A percentile compares a stretch with the other conserved stretches of the same genome.
These are phyloP conservation scores for Gossypium lobatum DNA, from an alignment of 441 rosid genomes.

Conservation along the genomic window DNA sequence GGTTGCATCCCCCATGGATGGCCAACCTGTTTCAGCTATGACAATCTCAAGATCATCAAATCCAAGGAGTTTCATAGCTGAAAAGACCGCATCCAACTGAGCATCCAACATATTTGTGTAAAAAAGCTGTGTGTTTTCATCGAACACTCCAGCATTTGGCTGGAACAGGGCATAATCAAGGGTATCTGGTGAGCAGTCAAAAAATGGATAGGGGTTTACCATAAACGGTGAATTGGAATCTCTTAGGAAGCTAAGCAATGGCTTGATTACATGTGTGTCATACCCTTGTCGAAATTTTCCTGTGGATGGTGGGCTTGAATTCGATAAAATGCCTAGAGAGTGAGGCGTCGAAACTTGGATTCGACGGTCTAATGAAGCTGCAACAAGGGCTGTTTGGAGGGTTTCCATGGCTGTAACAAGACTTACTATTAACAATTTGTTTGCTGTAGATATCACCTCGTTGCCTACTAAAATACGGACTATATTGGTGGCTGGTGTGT, in stretches of 20 bases:
- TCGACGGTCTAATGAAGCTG: slow-evolving; percentile 38
- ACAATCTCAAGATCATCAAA: slow-evolving; percentile 63
- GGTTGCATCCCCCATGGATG: slow-evolving; percentile 49
- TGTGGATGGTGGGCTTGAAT: slow-evolving; percentile 58
- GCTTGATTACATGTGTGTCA: slow-evolving; percentile 51
- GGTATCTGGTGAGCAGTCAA: slow-evolving; percentile 55
- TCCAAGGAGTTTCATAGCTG: slow-evolving; percentile 61
- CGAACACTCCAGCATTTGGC: slow-evolving; percentile 52
- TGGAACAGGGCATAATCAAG: slow-evolving; percentile 66
- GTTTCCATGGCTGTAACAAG: slow-evolving; percentile 66
- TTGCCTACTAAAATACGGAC: slow-evolving; percentile 73
- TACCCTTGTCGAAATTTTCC: slow-evolving; percentile 65
- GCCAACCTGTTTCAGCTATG: slow-evolving; percentile 89
- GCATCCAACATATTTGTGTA: slow-evolving; percentile 83
- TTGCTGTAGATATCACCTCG: slow-evolving; percentile 55
- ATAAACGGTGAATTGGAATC: slow-evolving; percentile 57
- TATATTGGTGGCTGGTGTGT: slow-evolving; percentile 55
- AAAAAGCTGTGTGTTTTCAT: slow-evolving; percentile 33
- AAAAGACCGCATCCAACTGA: slow-evolving; percentile 73
- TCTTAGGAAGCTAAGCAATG: slow-evolving; percentile 61
- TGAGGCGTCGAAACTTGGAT: slow-evolving; percentile 73
- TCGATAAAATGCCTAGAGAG: slow-evolving; percentile 56
- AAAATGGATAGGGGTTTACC: slow-evolving; percentile 80
- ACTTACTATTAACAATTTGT: slow-evolving; percentile 32
- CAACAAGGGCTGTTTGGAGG: slow-evolving; percentile 59